Base-by-base conservation (phyloP, 2,329 filamentous ascomycete genomes). In the Colletotrichum sp. region DNA sequence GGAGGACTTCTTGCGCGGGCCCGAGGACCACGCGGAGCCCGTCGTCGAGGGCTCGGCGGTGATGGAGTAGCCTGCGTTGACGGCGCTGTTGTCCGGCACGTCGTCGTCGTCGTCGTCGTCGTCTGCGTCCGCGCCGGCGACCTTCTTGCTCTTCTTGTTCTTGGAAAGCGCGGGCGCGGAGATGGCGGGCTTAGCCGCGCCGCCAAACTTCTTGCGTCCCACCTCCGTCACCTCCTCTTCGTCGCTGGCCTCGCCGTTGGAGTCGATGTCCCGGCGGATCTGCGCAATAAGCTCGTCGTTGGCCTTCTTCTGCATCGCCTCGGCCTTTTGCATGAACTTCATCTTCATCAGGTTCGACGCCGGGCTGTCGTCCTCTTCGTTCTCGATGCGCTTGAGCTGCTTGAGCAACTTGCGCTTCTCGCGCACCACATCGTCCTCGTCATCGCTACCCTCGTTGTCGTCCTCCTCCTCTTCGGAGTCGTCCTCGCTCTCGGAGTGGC, bases 261-360 rank as follows among this genome's bases (percentile, higher is more conserved):
- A 93, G 32, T 93, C 92, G 57, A 98, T 87, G 64, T 96, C 94
- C 72, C 92, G 91, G 65, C 93, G 90, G 65, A 98, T 91, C 79
- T 92, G 89, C 57, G 88, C 89, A 14, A 95, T 86, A 72, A 95
- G 91, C 72, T 95, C 94, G 80, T 98, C 95, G 79, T 99, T 98
- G 73, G 92, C 91, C 77, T 93, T 92, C 83, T 93, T 96, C 80
- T 92, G 92, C 48, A 92, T 89, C 32, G 93, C 94, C 81, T 98
- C 96, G 2, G 96, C 95, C 79, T 94, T 95, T 80, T 94, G 92
- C 97, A 99, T 99, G 83, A 99, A 99, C 77, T 95, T 95, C 93
- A 99, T 95, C 68, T 91, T 90, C 84, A 95, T 92, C 8, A 99
- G 86, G 79, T 92, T 93, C 16, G 93, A 93, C 0, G 91, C 90